These are phyloP conservation scores for Hippophae tibetana DNA, from an alignment of 306 rosid genomes.

Conservation along the genomic window DNA sequence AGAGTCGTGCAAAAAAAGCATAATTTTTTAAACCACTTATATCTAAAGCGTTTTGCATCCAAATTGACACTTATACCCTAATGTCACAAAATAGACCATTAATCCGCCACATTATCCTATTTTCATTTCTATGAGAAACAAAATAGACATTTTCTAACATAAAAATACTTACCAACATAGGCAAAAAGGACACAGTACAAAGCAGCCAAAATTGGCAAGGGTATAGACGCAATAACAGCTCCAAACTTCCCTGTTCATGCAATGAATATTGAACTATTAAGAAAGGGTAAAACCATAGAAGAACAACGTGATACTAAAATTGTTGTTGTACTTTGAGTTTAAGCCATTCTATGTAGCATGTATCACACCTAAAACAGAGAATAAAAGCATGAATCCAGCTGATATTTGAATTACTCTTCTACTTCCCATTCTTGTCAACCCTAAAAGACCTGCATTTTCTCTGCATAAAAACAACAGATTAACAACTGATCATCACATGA, in stretches of 20 bases:
- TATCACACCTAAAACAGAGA: slow-evolving; percentile 62
- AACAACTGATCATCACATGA: slow-evolving; percentile 11
- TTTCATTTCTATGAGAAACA: not conserved
- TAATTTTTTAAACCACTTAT: too few relatives aligned
- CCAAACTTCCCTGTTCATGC: slow-evolving; percentile 70
- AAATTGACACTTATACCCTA: too few relatives aligned
- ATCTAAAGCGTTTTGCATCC: too few relatives aligned
- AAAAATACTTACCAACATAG: slow-evolving; percentile 55
- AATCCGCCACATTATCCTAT: too few relatives aligned
- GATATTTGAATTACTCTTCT: slow-evolving; percentile 68
- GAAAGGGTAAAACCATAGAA: too few relatives aligned
- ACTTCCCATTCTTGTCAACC: slow-evolving; percentile 77
- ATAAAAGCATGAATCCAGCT: slow-evolving; percentile 79
- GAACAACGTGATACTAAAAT: too few relatives aligned
- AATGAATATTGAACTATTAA: slow-evolving; percentile 6
- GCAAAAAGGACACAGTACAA: slow-evolving; percentile 75
- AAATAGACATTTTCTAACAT: not conserved
- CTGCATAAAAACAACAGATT: slow-evolving; percentile 27
- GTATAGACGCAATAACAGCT: slow-evolving; percentile 85
- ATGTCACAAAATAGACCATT: too few relatives aligned
- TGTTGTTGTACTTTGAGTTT: too few relatives aligned
- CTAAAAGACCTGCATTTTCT: slow-evolving; percentile 90
- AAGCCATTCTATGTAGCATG: not conserved
- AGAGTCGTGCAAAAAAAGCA: too few relatives aligned
- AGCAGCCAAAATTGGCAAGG: slow-evolving; percentile 71